Evolutionary conservation across 2,329 filamentous ascomycete genomes (phyloP), one percentile per base, ranked within the genome.

Genomic region (Cladosporium oxysporum): DNA sequence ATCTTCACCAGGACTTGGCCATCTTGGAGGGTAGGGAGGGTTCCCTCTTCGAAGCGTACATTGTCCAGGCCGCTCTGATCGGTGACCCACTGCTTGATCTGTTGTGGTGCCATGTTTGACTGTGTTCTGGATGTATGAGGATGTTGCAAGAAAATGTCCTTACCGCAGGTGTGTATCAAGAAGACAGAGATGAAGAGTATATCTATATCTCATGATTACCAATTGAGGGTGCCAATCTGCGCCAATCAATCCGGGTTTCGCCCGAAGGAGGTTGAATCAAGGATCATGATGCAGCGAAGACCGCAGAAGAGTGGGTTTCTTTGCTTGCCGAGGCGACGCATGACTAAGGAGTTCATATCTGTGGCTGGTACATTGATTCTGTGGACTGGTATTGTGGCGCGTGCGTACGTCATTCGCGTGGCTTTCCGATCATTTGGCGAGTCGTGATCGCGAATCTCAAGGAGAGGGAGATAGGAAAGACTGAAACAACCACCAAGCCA

Each of bases 1-100:
- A 86, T 78, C 72, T 84, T 80, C 16, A 85, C 82, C 26, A 86
- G 74, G 2, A 86, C 83, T 66, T 82, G 79, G 58, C 79, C 76
- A 55, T 79, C 72, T 26, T 75, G 75, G 5, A 76, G 76, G 18
- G 67, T 63, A 3, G 78, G 76, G 64, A 75, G 75, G 1, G 77
- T 71, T 23, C 70, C 73, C 50, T 77, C 76, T 50, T 71, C 72
- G 61, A 77, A 70, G 31, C 68, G 72, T 64, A 82, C 68, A 59
- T 79, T 80, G 70, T 80, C 79, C 18, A 81, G 73, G 5, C 79
- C 79, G 73, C 80, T 73, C 68, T 81, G 79, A 41, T 72, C 72
- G 16, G 79, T 81, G 53, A 77, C 73, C 80, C 79, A 82, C 69
- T 78, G 77, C 71, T 76, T 79, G 66, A 77, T 70, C 28, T 69